phyloP scores from a whole-genome alignment of 176 grass and related monocot species.

The Oropetium thomaeum region DNA sequence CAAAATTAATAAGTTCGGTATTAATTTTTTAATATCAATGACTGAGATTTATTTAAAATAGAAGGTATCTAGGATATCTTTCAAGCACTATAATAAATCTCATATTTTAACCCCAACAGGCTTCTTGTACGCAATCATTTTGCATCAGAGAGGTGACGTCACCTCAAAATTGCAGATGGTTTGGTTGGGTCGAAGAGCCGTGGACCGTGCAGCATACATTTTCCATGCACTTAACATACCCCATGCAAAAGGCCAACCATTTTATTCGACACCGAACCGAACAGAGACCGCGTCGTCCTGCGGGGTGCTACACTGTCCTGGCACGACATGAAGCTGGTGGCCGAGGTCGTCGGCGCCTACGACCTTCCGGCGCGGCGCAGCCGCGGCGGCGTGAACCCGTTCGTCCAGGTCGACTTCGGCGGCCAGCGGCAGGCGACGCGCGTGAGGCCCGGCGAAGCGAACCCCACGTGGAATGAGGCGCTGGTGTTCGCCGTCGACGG shows the following conservation, averaged over 20 bases:
- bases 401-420: slow-evolving; percentile 18
- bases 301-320: neutral
- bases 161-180: neutral
- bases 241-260: neutral
- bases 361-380: slow-evolving; percentile 20
- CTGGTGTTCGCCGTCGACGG: neutral
- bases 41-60: no score
- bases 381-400: slow-evolving; percentile 9
- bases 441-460: neutral
- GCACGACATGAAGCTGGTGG: slow-evolving; percentile 8
- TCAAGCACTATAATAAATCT: no score
- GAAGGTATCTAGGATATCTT: no score
- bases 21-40: no score
- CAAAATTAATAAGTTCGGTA: no score
- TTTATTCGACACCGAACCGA: neutral
- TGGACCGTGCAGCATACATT: neutral
- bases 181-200: neutral
- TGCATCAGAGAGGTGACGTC: neutral
- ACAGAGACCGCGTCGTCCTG: neutral
- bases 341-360: slow-evolving; percentile 18
- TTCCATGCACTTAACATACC: neutral
- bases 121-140: neutral
- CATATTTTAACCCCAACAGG: no score
- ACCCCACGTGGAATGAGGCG: slow-evolving; percentile 24
- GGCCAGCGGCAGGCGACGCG: slow-evolving; percentile 9